Base-by-base conservation (phyloP, 2,329 filamentous ascomycete species). In the Neofusicoccum ribis region DNA sequence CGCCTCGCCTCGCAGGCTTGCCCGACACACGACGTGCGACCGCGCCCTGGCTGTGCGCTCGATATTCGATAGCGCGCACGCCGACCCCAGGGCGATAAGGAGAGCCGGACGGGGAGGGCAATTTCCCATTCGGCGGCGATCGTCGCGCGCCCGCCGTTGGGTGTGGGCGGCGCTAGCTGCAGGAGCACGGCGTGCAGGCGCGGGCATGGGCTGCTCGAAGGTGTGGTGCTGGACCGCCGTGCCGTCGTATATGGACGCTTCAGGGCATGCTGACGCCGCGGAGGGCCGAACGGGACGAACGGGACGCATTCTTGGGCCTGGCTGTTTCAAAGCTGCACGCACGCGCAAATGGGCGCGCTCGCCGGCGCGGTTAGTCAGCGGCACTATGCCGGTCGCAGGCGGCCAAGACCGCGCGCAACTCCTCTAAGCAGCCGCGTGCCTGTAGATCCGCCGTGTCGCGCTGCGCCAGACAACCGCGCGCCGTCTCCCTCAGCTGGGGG, bases 41-140 rank as follows among this genome's bases (percentile, higher is more conserved):
- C 52, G 37, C 52, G 54, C 36, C 39, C 54, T 59, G 54, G 54
- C 54, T 59, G 54, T 44, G 54, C 54, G 54, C 15, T 59, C 54
- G 44, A 59, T 44, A 59, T 59, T 54, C 51, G 39, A 59, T 56
- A 56, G 52, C 52, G 52, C 23, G 52, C 52, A 23, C 37, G 51
- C n/a, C 15, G 52, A 56, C 20, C 7, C 34, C 37, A 27, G 12
- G 23, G 39, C 54, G 54, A 59, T 59, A 59, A 17, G 39, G 37
- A 15, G 36, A 39, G 17, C 31, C 36, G n/a, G 27, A 20, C 31
- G 37, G 20, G 27, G 56, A 39, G 43, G 41, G 56, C 27, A 34
- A 47, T 47, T 47, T 60, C 56, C 31, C 43, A 6, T 31, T 59
- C n/a, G 23, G 39, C 14, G 36, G 56, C 56, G 56, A 46, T 37